Percentiles rank a stretch among this genome's conserved stretches.
Evolutionary conservation across 148 eudicot genomes (phyloP).

Genomic region (Cornus suecica): DNA sequence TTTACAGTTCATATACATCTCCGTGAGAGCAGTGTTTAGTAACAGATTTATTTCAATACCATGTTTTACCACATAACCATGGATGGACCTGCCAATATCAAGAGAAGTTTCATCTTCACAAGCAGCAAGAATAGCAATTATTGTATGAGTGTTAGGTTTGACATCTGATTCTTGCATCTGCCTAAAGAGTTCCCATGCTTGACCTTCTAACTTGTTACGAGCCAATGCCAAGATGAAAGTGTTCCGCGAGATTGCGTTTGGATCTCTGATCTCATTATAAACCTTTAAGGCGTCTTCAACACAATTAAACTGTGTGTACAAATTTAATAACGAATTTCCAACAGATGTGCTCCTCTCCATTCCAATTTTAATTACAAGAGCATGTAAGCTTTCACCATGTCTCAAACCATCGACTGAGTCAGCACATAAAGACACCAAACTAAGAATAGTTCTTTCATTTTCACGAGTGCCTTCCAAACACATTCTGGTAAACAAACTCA

Average conservation of each 20-base stretch:
- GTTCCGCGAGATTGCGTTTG: conserved; percentile 39
- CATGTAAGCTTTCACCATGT: conserved; percentile 37
- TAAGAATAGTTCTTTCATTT: conserved; percentile 35
- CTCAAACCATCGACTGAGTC: conserved; percentile 19
- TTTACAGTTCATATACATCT: conserved; percentile 48
- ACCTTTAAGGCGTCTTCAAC: conserved; percentile 28
- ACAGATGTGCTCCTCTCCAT: conserved; percentile 17
- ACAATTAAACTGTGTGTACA: conserved; percentile 27
- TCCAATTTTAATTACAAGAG: conserved; percentile 29
- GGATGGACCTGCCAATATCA: conserved; percentile 36
- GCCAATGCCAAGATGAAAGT: conserved; percentile 35
- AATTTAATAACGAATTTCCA: conserved; percentile 35
- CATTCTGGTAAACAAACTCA: conserved; percentile 33
- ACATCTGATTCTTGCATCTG: conserved; percentile 29
- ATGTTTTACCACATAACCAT: conserved; percentile 37
- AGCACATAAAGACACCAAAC: conserved; percentile 27
- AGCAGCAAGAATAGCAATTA: conserved; percentile 32
- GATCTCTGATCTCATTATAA: conserved; percentile 22
- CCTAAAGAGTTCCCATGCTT: conserved; percentile 37
- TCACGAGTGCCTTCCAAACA: conserved; percentile 25
- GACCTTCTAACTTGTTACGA: conserved; percentile 19
- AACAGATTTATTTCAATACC: conserved; percentile 25
- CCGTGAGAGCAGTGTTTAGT: conserved; percentile 40
- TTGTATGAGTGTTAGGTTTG: conserved; percentile 43
- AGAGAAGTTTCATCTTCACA: conserved; percentile 27